Conservation (phyloP, 305 asterid species). For the Solanum hybrid region DNA sequence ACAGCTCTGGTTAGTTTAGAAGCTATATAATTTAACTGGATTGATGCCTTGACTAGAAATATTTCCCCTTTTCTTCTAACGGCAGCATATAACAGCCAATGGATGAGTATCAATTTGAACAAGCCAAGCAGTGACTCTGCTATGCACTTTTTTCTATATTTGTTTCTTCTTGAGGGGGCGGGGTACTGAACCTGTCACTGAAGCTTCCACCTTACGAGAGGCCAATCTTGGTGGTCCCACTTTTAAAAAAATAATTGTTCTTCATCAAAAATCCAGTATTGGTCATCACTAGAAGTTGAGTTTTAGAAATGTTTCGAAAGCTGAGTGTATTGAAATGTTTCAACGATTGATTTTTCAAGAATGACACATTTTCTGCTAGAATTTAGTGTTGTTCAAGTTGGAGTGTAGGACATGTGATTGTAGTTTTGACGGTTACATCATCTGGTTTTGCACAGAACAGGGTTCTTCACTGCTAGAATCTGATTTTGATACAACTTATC, state of each 20-base stretch:
- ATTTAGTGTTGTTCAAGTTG: background rate
- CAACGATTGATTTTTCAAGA: background rate
- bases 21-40: background rate
- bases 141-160: background rate
- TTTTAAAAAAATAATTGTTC: background rate
- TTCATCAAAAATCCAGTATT: background rate
- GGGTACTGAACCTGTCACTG: background rate
- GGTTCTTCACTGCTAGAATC: conserved; percentile 18
- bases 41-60: background rate
- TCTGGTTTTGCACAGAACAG: conserved; percentile 47
- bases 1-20: conserved; percentile 36
- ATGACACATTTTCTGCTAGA: background rate
- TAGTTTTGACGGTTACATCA: conserved; percentile 7
- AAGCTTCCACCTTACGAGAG: background rate
- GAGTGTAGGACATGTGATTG: background rate
- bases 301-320: background rate
- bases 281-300: background rate
- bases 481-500: conserved; percentile 28
- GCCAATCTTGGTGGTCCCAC: background rate
- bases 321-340: background rate
- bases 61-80: background rate
- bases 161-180: background rate
- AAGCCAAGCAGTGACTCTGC: background rate
- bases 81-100: background rate
- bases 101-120: background rate